These are phyloP conservation scores for Diplosphaera chodatii DNA, from an alignment of 139 green algal species.

Conservation along the genomic window DNA sequence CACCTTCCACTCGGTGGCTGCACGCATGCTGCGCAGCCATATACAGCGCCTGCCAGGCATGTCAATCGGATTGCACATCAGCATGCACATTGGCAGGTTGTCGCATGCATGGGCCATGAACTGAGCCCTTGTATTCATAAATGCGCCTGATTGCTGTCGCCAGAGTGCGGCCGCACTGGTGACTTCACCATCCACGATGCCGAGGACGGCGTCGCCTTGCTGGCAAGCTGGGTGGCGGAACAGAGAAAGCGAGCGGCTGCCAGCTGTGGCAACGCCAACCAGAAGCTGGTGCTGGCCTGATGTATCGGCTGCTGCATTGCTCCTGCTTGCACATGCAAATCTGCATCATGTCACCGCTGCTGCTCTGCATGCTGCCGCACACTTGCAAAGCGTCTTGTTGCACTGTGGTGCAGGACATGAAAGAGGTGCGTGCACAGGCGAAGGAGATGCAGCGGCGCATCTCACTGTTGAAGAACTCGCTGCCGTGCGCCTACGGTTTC, in stretches of 20 bases:
- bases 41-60: neutral
- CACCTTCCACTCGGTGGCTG: constrained; percentile 63
- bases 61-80: no score
- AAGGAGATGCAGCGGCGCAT: neutral
- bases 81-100: no score
- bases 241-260: neutral
- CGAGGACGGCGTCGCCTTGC: constrained; percentile 23
- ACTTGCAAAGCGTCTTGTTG: no score
- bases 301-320: no score
- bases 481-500: neutral
- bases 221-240: constrained; percentile 10
- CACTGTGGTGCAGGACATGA: neutral
- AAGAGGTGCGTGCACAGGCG: neutral
- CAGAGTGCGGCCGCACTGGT: neutral
- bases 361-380: no score
- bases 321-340: no score
- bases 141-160: no score
- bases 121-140: no score
- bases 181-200: constrained; percentile 32
- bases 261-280: no score
- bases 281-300: neutral
- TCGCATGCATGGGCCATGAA: no score
- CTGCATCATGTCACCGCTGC: no score
- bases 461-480: neutral
- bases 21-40: constrained; percentile 20